phyloP scores from a whole-genome alignment of 495 filamentous ascomycete genomes.

The Jackrogersella minutella region DNA sequence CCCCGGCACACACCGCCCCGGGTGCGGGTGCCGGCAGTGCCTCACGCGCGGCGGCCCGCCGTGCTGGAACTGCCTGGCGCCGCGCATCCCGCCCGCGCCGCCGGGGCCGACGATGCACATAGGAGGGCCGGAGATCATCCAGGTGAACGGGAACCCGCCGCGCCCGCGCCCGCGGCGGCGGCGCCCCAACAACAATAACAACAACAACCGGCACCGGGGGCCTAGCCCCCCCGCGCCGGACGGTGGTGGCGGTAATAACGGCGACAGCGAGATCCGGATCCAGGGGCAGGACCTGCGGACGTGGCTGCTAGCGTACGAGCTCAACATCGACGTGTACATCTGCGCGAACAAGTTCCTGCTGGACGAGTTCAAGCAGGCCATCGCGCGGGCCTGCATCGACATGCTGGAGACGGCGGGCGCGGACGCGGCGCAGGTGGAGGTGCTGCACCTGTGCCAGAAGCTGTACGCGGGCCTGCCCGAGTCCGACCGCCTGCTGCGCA shows the following conservation, averaged over 20 bases:
- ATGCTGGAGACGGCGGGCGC: slow-evolving; percentile 56
- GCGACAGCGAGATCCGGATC: slow-evolving; percentile 43
- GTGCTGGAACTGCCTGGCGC: slow-evolving; percentile 57
- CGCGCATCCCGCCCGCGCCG: slow-evolving; percentile 47
- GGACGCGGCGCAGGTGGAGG: slow-evolving; percentile 49
- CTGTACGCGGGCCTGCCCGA: slow-evolving; percentile 52
- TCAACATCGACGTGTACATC: slow-evolving; percentile 57
- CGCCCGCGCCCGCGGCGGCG: slow-evolving; percentile 14
- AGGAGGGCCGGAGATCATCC: too few species aligned
- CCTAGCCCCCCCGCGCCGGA: not conserved
- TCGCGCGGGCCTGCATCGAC: slow-evolving; percentile 51
- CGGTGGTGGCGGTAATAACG: slow-evolving; percentile 4
- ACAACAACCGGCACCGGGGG: not conserved
- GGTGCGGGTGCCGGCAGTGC: slow-evolving; percentile 54
- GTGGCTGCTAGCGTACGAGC: slow-evolving; percentile 55
- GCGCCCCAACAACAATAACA: slow-evolving; percentile 26
- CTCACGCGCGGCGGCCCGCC: slow-evolving; percentile 45
- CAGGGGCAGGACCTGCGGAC: slow-evolving; percentile 52
- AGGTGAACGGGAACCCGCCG: slow-evolving; percentile 14
- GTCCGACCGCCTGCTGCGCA: slow-evolving; percentile 50
- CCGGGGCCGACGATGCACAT: slow-evolving; percentile 25
- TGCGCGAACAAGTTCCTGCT: slow-evolving; percentile 55
- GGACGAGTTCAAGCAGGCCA: slow-evolving; percentile 52
- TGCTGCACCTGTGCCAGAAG: slow-evolving; percentile 50
- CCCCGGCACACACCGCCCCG: slow-evolving; percentile 52